These are phyloP conservation scores for Cinchona pubescens DNA, from an alignment of 257 asterid genomes.

Conservation along the genomic window DNA sequence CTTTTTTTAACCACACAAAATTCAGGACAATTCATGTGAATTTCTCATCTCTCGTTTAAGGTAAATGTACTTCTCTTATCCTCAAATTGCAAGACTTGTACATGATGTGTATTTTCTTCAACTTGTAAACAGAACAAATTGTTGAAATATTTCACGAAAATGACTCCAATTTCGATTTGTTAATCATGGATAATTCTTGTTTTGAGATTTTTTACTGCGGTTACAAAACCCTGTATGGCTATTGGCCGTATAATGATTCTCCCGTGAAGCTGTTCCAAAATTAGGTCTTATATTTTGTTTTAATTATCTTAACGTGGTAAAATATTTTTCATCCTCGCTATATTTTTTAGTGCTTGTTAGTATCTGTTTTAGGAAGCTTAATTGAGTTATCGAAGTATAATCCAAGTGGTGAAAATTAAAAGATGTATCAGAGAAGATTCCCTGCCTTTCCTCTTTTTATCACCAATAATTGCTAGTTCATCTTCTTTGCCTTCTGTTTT, in stretches of 20 bases:
- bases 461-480: conserved; percentile 41
- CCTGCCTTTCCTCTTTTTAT: conserved; percentile 34
- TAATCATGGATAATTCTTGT: too few relatives aligned
- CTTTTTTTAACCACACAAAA: neutral
- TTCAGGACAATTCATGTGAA: neutral
- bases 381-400: conserved; percentile 2
- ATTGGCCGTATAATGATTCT: neutral
- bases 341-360: neutral
- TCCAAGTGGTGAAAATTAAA: conserved; percentile 31
- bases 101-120: neutral
- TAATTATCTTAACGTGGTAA: neutral
- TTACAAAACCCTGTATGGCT: conserved; percentile 6
- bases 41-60: neutral
- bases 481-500: conserved; percentile 44
- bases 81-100: neutral
- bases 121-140: neutral
- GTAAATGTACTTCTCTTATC: conserved; percentile 3
- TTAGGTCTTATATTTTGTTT: neutral
- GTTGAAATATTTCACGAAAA: neutral
- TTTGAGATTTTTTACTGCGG: neutral
- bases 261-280: neutral
- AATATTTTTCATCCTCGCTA: neutral
- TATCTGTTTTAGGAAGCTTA: neutral
- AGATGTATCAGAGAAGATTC: conserved; percentile 49
- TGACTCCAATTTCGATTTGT: neutral